Evolutionary conservation across 2,329 filamentous ascomycete genomes (phyloP).

Genomic region (Colletotrichum cuscutae): DNA sequence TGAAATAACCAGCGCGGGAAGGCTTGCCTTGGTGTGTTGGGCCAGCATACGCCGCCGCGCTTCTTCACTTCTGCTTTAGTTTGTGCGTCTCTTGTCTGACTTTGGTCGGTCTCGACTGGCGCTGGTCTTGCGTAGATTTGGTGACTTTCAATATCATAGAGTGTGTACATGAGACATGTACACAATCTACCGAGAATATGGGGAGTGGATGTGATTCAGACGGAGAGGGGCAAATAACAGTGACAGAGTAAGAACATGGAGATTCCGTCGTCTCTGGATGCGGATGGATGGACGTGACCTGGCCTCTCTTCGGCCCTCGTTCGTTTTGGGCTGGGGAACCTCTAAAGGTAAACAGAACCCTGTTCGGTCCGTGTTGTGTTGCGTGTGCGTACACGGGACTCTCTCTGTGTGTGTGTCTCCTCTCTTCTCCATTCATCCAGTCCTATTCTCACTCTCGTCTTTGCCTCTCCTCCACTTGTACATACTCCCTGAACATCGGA

Average conservation of each 20-base stretch:
- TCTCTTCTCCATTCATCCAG: background rate
- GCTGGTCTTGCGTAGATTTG: background rate
- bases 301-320: conserved; percentile 15
- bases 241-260: background rate
- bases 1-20: conserved; percentile 1
- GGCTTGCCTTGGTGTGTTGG: conserved; percentile 20
- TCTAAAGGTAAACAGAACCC: conserved; percentile 11
- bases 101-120: conserved; percentile 3
- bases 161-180: background rate
- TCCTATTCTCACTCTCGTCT: background rate
- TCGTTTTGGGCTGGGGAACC: conserved; percentile 4
- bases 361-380: conserved; percentile 18
- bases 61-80: conserved; percentile 1
- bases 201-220: background rate
- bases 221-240: background rate
- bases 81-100: background rate
- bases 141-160: background rate
- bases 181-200: background rate
- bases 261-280: background rate
- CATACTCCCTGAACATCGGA: conserved; percentile 2
- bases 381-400: background rate
- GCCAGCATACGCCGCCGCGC: background rate
- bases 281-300: conserved; percentile 7
- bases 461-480: conserved; percentile 15
- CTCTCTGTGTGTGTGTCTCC: background rate